Evolutionary conservation across 2,329 filamentous ascomycete genomes (phyloP).

Genomic region (Orbilia javanica): DNA sequence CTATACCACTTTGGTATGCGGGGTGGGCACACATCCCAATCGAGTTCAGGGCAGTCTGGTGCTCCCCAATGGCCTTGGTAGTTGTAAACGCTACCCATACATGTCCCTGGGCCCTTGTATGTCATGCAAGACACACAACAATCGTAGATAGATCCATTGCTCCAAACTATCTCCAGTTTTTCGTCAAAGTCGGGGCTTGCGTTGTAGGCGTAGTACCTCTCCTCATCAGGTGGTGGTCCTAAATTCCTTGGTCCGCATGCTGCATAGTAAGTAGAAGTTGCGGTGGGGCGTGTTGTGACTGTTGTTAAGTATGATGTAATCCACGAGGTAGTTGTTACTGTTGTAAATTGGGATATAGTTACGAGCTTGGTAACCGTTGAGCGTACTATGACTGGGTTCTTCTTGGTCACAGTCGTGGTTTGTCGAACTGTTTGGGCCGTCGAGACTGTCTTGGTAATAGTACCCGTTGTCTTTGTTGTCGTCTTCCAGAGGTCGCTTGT

Average conservation of each 20-base stretch:
- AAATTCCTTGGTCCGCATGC: slow-evolving; percentile 28
- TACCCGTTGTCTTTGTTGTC: slow-evolving; percentile 20
- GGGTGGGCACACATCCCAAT: slow-evolving; percentile 1
- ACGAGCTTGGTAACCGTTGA: not conserved
- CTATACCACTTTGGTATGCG: not conserved
- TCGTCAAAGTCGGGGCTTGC: not conserved
- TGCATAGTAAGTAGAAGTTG: slow-evolving; percentile 9
- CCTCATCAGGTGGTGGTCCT: not conserved
- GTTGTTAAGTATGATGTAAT: not conserved
- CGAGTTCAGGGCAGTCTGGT: not conserved
- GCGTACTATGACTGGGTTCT: not conserved
- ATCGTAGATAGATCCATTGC: slow-evolving; percentile 24
- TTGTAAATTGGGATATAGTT: not conserved
- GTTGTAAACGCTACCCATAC: slow-evolving; percentile 26
- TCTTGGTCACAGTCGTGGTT: slow-evolving; percentile 4
- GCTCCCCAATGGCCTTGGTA: slow-evolving; percentile 16
- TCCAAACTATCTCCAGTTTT: not conserved
- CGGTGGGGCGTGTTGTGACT: not conserved
- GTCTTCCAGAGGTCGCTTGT: slow-evolving; percentile 37
- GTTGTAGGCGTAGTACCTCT: not conserved
- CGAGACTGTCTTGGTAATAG: not conserved
- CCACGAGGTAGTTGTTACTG: not conserved
- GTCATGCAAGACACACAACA: slow-evolving; percentile 28
- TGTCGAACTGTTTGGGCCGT: not conserved
- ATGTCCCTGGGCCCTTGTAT: not conserved